Evolutionary conservation across 1,139 yeast species (phyloP), one percentile per base, ranked within the genome.

Genomic region (Hanseniaspora gamundiae): DNA sequence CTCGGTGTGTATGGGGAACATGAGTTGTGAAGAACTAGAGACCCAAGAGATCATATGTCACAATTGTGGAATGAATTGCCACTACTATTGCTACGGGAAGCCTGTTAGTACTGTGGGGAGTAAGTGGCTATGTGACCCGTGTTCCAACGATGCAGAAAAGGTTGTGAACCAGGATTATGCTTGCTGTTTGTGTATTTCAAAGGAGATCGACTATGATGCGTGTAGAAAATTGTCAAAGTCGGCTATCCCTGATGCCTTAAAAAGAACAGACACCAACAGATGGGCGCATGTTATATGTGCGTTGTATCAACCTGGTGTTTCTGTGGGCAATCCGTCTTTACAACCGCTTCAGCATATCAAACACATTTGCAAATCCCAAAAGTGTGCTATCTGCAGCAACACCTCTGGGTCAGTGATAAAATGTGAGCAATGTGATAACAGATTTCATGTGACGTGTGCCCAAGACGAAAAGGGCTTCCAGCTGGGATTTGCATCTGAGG

Each of bases 241-340:
- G 36, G 68, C 71, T 0, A 65, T 65, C 28, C 80, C 83, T 0
- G 91, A 82, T 51, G 86, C 78, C 38, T 61, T 87, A 52, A 84
- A 83, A 54, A 72, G 86, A n/a, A 78, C 94, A 0, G 54, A 59
- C 14, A 76, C 72, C 29, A 83, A 85, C 2, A 69, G 70, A 47
- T 88, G 97, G 97, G 79, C 81, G 35, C 97, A 88, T 64, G 66
- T 82, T 6, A 51, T 76, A 4, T 88, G 98, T 62, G 81, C 93
- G 0, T 47, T 84, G 0, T 79, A 79, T 59, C 67, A 61, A 13
- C 61, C 68, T 0, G 64, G 60, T 20, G 58, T 71, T 13, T 59
- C 58, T 20, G 74, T 71, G 55, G 74, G 69, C 0, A 47, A 67
- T 0, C 48, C 52, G 1, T 46, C 58, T 2, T 47, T 75, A 45